A percentile compares a stretch with the other conserved stretches of the same genome.
phyloP scores from a whole-genome alignment of 352 stramenopile genomes.

The Pythium phragmiticola region DNA sequence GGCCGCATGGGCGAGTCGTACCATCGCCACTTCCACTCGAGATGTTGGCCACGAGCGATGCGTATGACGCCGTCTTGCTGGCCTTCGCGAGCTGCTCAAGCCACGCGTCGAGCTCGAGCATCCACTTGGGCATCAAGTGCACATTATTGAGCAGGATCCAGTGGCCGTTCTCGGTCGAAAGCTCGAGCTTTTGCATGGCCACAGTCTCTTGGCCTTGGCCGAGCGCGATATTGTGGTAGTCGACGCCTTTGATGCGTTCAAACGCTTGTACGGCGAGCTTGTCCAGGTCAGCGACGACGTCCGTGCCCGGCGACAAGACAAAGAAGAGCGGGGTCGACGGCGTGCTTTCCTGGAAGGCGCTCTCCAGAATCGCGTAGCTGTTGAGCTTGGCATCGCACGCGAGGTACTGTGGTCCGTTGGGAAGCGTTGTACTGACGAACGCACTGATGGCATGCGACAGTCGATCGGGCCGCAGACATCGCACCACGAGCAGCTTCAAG shows the following conservation, averaged over 20 bases:
- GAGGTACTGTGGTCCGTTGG: constrained; percentile 77
- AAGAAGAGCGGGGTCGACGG: constrained; percentile 97
- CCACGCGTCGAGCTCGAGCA: constrained; percentile 91
- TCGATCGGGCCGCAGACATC: constrained; percentile 92
- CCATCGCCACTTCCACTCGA: constrained; percentile 1
- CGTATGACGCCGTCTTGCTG: constrained; percentile 52
- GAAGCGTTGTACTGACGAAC: constrained; percentile 89
- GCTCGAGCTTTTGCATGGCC: constrained; percentile 86
- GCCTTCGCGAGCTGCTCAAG: constrained; percentile 80
- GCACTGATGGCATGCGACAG: constrained; percentile 92
- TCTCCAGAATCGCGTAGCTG: constrained; percentile 93
- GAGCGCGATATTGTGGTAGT: constrained; percentile 96
- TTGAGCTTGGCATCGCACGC: constrained; percentile 91
- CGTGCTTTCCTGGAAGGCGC: constrained; percentile 91
- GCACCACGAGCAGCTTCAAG: constrained; percentile 93
- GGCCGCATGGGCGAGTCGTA: not conserved
- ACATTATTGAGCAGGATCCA: constrained; percentile 96
- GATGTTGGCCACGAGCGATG: constrained; percentile 30
- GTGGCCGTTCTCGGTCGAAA: constrained; percentile 89
- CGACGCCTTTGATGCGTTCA: constrained; percentile 91
- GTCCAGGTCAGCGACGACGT: constrained; percentile 96
- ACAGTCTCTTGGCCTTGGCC: constrained; percentile 93
- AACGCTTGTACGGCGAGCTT: constrained; percentile 90
- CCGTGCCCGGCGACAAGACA: constrained; percentile 95
- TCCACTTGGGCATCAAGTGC: constrained; percentile 94